Evolutionary conservation across 192 early-diverging fungal species (phyloP), one percentile per base, ranked within the genome.

Genomic region (Backusella tarrabulga): DNA sequence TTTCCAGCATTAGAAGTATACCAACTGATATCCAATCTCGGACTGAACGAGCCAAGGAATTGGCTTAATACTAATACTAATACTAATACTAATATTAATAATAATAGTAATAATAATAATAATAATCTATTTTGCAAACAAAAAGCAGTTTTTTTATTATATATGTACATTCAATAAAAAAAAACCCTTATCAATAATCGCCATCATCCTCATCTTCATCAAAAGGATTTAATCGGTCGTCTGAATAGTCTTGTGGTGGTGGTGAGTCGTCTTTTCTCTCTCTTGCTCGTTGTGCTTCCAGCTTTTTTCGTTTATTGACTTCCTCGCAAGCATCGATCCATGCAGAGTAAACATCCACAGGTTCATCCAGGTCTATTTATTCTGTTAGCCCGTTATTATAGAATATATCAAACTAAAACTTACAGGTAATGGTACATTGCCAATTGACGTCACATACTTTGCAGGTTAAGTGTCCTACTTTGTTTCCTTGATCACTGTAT

Each of bases 301-400:
- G 15, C 34, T 46, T 71, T 19, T 79, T 79, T 1, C 41, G 41
- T 42, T 76, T 84, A 50, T 84, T 84, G 7, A 84, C 83, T 46
- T 89, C 85, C 69, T 95, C 94, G 75, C 90, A 91, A 1, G 92
- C 89, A 84, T 98, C 97, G 34, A 98, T 87, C 96, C 96, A 98
- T 40, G 92, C 93, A 34, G 87, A 87, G 73, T 98, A 98, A 11
- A 98, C 94, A 81, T 98, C 97, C 15, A 96, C 90, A 6, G 95
- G 88, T 50, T 93, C 92, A 71, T 88, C 88, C 11, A 98, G 83
- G 46, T 85, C 91, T 91, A 34, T 67, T 4, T 67, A 6, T 63
- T 35, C 36, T 41, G 38, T 40, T 40, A 40, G 11, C 12, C 26
- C 21, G 19, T 19, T 21, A 38, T 6, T 9, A 42, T 26, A 76